Evolutionary conservation across 768 basidiomycete genomes (phyloP), one percentile per base, ranked within the genome.

Genomic region (Rhizopogon sp.): DNA sequence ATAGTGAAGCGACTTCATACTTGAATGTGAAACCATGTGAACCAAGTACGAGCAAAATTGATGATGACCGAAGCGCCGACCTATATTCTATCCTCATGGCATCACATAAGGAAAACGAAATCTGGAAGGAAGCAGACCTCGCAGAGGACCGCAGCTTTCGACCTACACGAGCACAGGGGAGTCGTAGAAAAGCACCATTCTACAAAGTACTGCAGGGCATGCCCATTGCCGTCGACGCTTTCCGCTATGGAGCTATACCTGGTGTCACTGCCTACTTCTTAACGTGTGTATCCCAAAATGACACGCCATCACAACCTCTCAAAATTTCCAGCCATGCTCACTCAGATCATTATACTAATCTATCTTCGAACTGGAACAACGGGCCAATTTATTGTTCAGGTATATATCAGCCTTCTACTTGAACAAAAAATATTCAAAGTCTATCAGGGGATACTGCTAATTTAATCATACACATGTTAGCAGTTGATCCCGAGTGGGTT

Each of bases 141-240:
- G 74, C 70, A 1, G 83, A 85, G 57, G 75, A 79, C 56, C 74
- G 71, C 25, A 73, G 70, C 44, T 77, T 76, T 56, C 76, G 74
- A 14, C 68, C 75, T 2, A 75, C 69, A 6, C 81, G 80, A 54
- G 69, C 69, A 14, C 79, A 77, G 39, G 76, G 77, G 29, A 72
- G 75, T 31, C 78, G 90, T 29, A 75, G 90, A 56, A 85, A 82
- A 55, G 92, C 94, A 0, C 97, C 97, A 0, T 98, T 98, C 67
- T 98, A 96, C 73, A 99, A 98, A 73, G 81, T 93, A 22, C 67
- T 98, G 61, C 89, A 92, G 62, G 96, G 97, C 1, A 97, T 98
- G 94, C 93, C 95, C 8, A 89, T 99, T 25, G 93, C 96, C 14
- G 97, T 99, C 0, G 97, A 99, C 66, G 97, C 95, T 1, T 99